Evolutionary conservation across 805 yeast genomes (phyloP).

Genomic region (Candida saitoana): DNA sequence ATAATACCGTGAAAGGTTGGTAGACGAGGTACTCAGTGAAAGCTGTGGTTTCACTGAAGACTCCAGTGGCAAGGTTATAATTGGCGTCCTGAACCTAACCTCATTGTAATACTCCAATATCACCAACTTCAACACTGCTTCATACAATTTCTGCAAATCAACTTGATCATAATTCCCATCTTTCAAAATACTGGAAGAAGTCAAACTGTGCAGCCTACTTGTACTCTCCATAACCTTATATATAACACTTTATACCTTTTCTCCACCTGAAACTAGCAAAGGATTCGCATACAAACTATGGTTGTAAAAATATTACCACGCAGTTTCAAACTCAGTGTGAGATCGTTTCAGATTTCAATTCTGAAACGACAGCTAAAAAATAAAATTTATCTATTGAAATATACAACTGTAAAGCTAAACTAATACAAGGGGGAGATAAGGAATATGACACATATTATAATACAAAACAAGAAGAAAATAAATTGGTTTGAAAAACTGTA

Average conservation of each 20-base stretch:
- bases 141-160: conserved; percentile 38
- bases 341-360: background rate
- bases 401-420: too few relatives aligned
- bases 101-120: conserved; percentile 60
- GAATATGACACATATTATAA: too few relatives aligned
- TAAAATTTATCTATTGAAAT: too few relatives aligned
- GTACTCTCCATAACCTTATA: conserved; percentile 1
- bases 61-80: conserved; percentile 5
- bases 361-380: too few relatives aligned
- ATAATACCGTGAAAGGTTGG: conserved; percentile 6
- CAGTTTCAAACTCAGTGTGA: background rate
- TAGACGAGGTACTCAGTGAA: background rate
- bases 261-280: background rate
- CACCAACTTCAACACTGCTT: conserved; percentile 50
- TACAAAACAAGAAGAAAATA: background rate
- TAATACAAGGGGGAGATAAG: too few relatives aligned
- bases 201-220: conserved; percentile 21
- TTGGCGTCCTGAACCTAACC: conserved; percentile 51
- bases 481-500: too few relatives aligned
- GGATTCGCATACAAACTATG: background rate
- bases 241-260: too few relatives aligned
- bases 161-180: conserved; percentile 17
- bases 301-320: background rate
- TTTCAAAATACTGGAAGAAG: conserved; percentile 19
- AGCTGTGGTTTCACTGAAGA: background rate